Base-by-base conservation (phyloP, 163 green algal genomes). In the Volvox carteri region DNA sequence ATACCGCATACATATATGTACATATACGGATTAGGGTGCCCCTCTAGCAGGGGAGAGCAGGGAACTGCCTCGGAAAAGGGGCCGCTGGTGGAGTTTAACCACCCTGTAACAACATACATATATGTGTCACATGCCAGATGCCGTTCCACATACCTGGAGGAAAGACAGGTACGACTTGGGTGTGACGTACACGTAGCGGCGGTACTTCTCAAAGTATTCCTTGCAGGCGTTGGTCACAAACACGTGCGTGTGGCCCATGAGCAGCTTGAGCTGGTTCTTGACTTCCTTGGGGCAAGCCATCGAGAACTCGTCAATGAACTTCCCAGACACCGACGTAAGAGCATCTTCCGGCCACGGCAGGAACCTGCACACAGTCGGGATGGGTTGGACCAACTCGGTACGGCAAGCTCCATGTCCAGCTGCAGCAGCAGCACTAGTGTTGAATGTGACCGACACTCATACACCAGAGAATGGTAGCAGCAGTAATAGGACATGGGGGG, bases 271-370 rank as follows among this genome's bases (percentile, higher is more conserved):
- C 52, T 89, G 79, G 56, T 96, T 92, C 93, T 98, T 98, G 56
- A 93, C 93, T 77, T 97, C 93, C 41, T 88, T 85, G 19, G 88
- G 58, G 93, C 95, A 98, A 9, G 95, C 95, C 96, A 98, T 98
- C 11, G 86, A 65, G 90, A 98, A 98, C 92, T 96, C 95, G 76
- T 96, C 93, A 44, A 98, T 96, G 92, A 98, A 97, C 85, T 98
- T 98, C 85, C 89, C 91, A 42, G 94, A 95, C 76, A 99, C 97
- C 52, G 92, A 94, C 8, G 93, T 97, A 21, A 99, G 92, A 35
- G 97, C 97, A 86, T 99, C 96, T 88, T 98, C 93, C 33, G 97
- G 97, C 97, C 97, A 99, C 5, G 97, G 95, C 92, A 99, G 86
- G 95, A 99, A 99, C 97, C 77, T 85, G 77, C 16, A 65, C 6